These are phyloP conservation scores for Xylaria flabelliformis DNA, from an alignment of 495 filamentous ascomycete genomes.

Conservation along the genomic window DNA sequence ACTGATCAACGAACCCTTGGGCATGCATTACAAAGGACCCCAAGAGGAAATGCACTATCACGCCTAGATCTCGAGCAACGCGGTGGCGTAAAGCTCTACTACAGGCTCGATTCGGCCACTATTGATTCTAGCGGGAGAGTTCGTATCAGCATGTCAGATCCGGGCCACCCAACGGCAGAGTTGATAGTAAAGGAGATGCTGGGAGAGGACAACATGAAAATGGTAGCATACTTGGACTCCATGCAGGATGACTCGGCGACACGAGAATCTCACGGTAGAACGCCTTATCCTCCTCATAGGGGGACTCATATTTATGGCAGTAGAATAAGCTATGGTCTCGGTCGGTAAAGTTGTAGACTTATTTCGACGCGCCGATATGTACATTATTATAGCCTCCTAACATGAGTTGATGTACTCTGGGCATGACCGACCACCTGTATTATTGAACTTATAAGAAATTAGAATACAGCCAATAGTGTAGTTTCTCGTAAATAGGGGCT, in stretches of 20 bases:
- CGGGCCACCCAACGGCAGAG: constrained; percentile 49
- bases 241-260: background rate
- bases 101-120: constrained; percentile 60
- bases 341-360: background rate
- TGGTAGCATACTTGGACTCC: background rate
- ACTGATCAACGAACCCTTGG: background rate
- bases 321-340: constrained; percentile 15
- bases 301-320: background rate
- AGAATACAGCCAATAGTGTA: background rate
- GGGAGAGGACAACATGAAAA: constrained; percentile 34
- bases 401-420: constrained; percentile 7
- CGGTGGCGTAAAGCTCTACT: constrained; percentile 73
- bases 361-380: background rate
- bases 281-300: background rate
- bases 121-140: constrained; percentile 68
- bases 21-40: background rate
- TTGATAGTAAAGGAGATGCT: constrained; percentile 59
- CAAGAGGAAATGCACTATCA: constrained; percentile 4
- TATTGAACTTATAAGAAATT: constrained; percentile 21
- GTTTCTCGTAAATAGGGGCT: background rate
- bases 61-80: constrained; percentile 62
- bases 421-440: background rate
- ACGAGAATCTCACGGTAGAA: background rate
- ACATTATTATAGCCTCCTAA: background rate
- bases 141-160: constrained; percentile 53